phyloP scores from a whole-genome alignment of 805 yeast species.

The Candida ulmi region DNA sequence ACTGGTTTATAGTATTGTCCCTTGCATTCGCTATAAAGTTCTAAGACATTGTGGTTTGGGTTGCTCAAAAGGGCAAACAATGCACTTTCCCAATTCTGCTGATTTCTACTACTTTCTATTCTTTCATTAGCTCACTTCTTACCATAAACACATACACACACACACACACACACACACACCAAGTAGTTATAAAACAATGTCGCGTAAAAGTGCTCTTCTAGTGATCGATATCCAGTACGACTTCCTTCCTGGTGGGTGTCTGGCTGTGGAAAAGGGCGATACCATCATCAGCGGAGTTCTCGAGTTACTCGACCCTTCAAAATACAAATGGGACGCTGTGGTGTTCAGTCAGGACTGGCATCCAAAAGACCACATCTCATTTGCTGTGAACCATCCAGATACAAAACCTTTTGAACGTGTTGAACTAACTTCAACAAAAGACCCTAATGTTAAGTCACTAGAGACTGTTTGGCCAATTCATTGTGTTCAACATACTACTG shows the following conservation, averaged over 20 bases:
- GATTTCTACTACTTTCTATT: neutral
- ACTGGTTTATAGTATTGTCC: too few species aligned
- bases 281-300: conserved; percentile 48
- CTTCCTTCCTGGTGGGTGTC: conserved; percentile 77
- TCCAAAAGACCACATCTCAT: conserved; percentile 71
- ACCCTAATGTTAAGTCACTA: conserved; percentile 22
- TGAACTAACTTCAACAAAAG: conserved; percentile 45
- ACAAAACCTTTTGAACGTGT: conserved; percentile 44
- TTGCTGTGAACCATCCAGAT: conserved; percentile 61
- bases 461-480: conserved; percentile 87
- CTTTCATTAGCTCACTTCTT: too few species aligned
- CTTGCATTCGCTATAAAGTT: too few species aligned
- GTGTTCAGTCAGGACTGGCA: conserved; percentile 89
- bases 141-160: too few species aligned
- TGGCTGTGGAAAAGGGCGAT: conserved; percentile 68
- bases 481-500: conserved; percentile 68
- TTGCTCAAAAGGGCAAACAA: neutral
- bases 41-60: too few species aligned
- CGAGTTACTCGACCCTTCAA: conserved; percentile 34
- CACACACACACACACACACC: too few species aligned
- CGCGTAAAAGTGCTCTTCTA: conserved; percentile 47
- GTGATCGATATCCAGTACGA: conserved; percentile 84
- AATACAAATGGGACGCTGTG: conserved; percentile 53
- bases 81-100: too few species aligned
- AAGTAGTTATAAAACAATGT: neutral